Evolutionary conservation across 176 grass and related monocot species (phyloP).

Genomic region (Thinopyrum elongatum): DNA sequence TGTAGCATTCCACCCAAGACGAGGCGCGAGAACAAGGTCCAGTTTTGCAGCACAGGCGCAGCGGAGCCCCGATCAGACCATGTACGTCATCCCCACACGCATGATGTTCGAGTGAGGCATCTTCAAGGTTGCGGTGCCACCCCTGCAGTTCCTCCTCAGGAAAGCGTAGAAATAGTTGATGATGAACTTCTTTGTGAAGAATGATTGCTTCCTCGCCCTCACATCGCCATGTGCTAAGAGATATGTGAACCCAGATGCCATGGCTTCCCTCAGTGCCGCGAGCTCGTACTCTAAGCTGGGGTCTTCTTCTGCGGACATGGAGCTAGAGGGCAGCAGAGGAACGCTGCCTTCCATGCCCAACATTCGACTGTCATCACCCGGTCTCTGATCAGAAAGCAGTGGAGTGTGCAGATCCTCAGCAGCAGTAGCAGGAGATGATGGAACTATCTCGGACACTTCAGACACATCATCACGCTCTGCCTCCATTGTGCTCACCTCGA

Average conservation of each 20-base stretch:
- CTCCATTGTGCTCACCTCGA: conserved; percentile 53
- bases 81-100: conserved; percentile 90
- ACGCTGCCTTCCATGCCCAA: conserved; percentile 5
- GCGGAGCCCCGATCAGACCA: conserved; percentile 58
- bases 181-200: conserved; percentile 89
- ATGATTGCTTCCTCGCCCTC: conserved; percentile 86
- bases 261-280: conserved; percentile 77
- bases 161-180: conserved; percentile 98
- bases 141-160: conserved; percentile 92
- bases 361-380: conserved; percentile 18
- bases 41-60: background rate
- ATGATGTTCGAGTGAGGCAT: conserved; percentile 96
- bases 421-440: conserved; percentile 22
- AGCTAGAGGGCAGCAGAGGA: conserved; percentile 44
- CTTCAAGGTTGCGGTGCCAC: conserved; percentile 76
- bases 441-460: conserved; percentile 44
- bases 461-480: conserved; percentile 54
- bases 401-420: conserved; percentile 66
- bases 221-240: conserved; percentile 81
- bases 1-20: conserved; percentile 19
- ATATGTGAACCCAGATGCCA: conserved; percentile 89
- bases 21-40: background rate
- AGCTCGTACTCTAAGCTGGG: conserved; percentile 86
- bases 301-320: conserved; percentile 70
- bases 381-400: conserved; percentile 56